phyloP scores from a whole-genome alignment of 495 filamentous ascomycete genomes.

The Glonium stellatum region DNA sequence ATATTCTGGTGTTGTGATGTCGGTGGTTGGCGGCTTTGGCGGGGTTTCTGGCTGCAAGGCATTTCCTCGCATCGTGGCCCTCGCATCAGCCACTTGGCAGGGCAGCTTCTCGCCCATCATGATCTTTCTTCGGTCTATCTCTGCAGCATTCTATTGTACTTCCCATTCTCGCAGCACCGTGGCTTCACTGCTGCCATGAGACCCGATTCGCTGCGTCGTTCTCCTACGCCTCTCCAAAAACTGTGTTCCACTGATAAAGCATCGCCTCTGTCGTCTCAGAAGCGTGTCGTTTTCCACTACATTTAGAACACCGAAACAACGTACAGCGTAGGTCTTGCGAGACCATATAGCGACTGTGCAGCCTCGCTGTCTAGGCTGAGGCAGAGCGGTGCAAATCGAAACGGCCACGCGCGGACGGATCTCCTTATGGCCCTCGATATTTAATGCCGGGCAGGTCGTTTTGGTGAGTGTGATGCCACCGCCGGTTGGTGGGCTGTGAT shows the following conservation, averaged over 20 bases:
- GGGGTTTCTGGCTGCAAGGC: neutral
- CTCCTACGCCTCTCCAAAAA: neutral
- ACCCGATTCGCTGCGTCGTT: neutral
- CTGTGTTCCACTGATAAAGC: neutral
- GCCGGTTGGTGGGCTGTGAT: constrained; percentile 5
- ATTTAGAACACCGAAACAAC: neutral
- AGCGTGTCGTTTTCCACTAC: neutral
- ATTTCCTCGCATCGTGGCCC: neutral
- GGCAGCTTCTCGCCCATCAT: neutral
- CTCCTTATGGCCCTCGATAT: neutral
- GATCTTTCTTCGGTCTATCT: neutral
- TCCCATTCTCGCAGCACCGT: neutral
- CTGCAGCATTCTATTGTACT: neutral
- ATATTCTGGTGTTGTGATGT: neutral
- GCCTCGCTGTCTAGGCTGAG: neutral
- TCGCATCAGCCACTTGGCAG: no score
- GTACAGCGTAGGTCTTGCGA: neutral
- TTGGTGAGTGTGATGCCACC: neutral
- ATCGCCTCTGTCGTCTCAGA: constrained; percentile 2
- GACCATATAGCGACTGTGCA: constrained; percentile 1
- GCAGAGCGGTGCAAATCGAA: neutral
- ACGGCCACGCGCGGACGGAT: neutral
- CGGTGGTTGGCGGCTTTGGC: neutral
- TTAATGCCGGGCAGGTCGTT: neutral
- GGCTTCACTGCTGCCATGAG: neutral